Evolutionary conservation across 768 basidiomycete species (phyloP), one percentile per base, ranked within the genome.

Genomic region (Gelatoporia subvermispora): DNA sequence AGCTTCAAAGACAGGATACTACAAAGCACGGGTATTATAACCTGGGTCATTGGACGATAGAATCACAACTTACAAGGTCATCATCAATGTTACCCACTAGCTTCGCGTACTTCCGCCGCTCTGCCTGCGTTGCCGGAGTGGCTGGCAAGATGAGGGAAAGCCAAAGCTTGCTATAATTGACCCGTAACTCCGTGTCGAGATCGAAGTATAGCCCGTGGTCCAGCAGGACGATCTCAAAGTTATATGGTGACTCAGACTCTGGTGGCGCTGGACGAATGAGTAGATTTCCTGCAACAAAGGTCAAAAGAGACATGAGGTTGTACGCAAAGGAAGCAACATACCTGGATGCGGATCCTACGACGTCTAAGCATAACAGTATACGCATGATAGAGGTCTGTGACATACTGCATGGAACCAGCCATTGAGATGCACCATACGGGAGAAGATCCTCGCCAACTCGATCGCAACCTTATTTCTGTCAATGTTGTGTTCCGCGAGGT

Each of bases 181-280:
- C 75, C 20, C 94, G 82, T 4, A 98, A 70, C 36, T 84, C 74
- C 17, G 80, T 69, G 47, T 91, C 84, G 3, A 99, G 72, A 61
- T 96, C 93, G 56, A 97, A 97, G 66, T 97, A 95, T 16, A 93
- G 71, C 3, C 91, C 95, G 56, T 97, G 94, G 61, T 99, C 96
- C 51, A 99, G 72, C 1, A 98, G 75, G 21, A 91, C 93, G 43
- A 97, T 88, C 62, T 99, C 96, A 58, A 98, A 98, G 63, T 97
- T 97, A 68, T 89, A 89, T 0, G 91, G 89, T 8, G 90, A 92
- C 49, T 71, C 76, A 1, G 90, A 87, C 3, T 52, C 55, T 15
- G 60, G 54, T 7, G 77, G 75, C 5, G 85, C 79, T 1, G 87
- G 82, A 47, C 96, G 82, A 40, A 99, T 96, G 23, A 98, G 73